Percentiles rank a stretch among this genome's conserved stretches.
phyloP scores from a whole-genome alignment of 2,329 filamentous ascomycete species.

The Ophiocordyceps camponoti-rufipedis region DNA sequence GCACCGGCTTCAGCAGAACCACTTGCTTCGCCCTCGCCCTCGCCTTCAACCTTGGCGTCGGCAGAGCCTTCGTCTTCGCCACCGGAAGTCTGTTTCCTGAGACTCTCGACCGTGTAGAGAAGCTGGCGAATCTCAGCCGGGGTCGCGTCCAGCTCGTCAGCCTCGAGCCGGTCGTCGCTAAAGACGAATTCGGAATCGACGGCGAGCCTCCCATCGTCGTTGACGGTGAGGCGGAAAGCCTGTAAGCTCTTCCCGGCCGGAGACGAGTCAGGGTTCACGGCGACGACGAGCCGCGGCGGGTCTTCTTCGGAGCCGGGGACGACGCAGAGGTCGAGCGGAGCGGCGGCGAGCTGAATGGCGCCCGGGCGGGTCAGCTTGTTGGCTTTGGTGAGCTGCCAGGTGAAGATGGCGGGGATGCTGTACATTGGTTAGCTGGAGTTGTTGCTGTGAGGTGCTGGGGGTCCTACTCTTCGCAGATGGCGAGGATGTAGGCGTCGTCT shows the following conservation, averaged over 20 bases:
- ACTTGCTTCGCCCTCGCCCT: constrained; percentile 2
- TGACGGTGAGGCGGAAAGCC: constrained; percentile 13
- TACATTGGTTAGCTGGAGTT: background rate
- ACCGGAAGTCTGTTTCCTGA: constrained; percentile 24
- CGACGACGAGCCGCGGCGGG: constrained; percentile 16
- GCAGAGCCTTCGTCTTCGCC: constrained; percentile 6
- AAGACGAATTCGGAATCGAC: constrained; percentile 10
- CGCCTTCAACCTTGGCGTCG: constrained; percentile 1
- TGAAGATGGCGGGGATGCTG: constrained; percentile 45
- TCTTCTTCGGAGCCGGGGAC: constrained; percentile 4
- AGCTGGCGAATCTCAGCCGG: constrained; percentile 21
- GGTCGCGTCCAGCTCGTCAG: constrained; percentile 15
- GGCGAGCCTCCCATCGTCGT: constrained; percentile 12
- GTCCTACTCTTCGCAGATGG: constrained; percentile 36
- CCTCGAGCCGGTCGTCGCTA: constrained; percentile 9
- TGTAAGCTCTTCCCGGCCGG: constrained; percentile 11
- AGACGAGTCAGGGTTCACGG: constrained; percentile 18
- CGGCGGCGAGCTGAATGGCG: constrained; percentile 39
- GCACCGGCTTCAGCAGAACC: background rate
- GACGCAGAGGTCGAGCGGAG: constrained; percentile 38
- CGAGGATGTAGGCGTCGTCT: constrained; percentile 22
- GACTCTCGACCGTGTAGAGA: constrained; percentile 25
- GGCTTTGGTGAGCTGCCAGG: constrained; percentile 33
- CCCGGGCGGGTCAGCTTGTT: constrained; percentile 28
- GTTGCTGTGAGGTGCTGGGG: background rate